A percentile compares a stretch with the other conserved stretches of the same genome.
Conservation (phyloP, 2,329 filamentous ascomycete species). For the Colletotrichum nymphaeae region DNA sequence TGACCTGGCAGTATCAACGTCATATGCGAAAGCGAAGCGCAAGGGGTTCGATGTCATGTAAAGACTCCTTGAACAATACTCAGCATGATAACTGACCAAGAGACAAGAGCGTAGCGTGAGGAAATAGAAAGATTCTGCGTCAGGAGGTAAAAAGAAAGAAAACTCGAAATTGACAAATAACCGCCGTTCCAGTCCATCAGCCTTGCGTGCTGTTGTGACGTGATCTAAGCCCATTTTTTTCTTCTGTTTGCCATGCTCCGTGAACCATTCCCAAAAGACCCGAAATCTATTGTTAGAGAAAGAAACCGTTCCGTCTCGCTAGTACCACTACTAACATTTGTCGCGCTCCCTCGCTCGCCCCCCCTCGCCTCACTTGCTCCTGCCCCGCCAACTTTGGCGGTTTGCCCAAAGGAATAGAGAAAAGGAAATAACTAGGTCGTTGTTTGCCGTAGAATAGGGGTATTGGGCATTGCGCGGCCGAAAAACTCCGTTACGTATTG, state of each 20-base stretch:
- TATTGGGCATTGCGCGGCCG: constrained; percentile 18
- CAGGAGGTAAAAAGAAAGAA: constrained; percentile 5
- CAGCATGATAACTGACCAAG: neutral
- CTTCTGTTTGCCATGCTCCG: constrained; percentile 29
- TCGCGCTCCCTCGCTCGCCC: neutral
- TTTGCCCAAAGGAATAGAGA: neutral
- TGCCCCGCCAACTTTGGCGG: neutral
- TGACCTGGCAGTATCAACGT: neutral
- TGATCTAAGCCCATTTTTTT: constrained; percentile 33
- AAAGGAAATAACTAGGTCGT: neutral
- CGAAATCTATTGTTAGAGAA: constrained; percentile 29
- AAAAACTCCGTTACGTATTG: constrained; percentile 19
- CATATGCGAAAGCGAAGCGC: neutral
- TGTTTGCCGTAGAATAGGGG: neutral
- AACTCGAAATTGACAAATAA: constrained; percentile 26
- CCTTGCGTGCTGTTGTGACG: constrained; percentile 29
- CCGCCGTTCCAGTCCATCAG: constrained; percentile 23
- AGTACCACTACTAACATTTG: neutral
- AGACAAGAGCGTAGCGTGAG: neutral
- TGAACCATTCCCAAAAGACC: constrained; percentile 21
- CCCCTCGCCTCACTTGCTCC: neutral
- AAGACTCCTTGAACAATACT: neutral
- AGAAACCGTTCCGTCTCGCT: constrained; percentile 9
- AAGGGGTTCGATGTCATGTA: neutral
- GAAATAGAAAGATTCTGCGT: neutral